A percentile compares a stretch with the other conserved stretches of the same genome.
Evolutionary conservation across 805 yeast genomes (phyloP).

Genomic region (Yarrowia porcina): DNA sequence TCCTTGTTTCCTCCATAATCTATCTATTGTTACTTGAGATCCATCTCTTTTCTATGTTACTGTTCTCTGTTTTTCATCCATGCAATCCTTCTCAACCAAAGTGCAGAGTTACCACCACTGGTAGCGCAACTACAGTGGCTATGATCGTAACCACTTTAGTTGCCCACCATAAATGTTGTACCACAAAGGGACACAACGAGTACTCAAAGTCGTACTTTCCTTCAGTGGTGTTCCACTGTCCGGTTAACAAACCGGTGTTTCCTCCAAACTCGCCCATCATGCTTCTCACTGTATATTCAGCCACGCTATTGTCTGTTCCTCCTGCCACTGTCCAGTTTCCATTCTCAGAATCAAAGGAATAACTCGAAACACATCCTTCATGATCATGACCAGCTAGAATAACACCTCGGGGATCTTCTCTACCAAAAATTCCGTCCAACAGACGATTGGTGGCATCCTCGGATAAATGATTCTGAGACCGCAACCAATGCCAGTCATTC

Average conservation of each 20-base stretch:
- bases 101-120: neutral
- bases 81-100: neutral
- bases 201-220: conserved; percentile 51
- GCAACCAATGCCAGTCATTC: conserved; percentile 56
- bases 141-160: conserved; percentile 54
- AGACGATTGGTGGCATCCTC: conserved; percentile 63
- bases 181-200: conserved; percentile 71
- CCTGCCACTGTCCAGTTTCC: neutral
- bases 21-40: no score
- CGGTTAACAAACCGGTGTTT: conserved; percentile 79
- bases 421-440: conserved; percentile 64
- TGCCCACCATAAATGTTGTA: conserved; percentile 97
- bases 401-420: conserved; percentile 49
- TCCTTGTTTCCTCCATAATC: no score
- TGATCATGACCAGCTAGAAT: conserved; percentile 95
- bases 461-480: conserved; percentile 83
- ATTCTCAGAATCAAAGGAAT: conserved; percentile 43
- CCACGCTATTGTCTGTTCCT: conserved; percentile 37
- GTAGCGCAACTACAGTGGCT: conserved; percentile 38
- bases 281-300: conserved; percentile 82
- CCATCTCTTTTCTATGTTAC: no score
- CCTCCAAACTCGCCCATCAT: conserved; percentile 98
- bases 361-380: conserved; percentile 80
- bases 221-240: conserved; percentile 48
- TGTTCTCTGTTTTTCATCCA: no score